These are phyloP conservation scores for Suillus clintonianus DNA, from an alignment of 768 basidiomycete genomes.

Conservation along the genomic window DNA sequence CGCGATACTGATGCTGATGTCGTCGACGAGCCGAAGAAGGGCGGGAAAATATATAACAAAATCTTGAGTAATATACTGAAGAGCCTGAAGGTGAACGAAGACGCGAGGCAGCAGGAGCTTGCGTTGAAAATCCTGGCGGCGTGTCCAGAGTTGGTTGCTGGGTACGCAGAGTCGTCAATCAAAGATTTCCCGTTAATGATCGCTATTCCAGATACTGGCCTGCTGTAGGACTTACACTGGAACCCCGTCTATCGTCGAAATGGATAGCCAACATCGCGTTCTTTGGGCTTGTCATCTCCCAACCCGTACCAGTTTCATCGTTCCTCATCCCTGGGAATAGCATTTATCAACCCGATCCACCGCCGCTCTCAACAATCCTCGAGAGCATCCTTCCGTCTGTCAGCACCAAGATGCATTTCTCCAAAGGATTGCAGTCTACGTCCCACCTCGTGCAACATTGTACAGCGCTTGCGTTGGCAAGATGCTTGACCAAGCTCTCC, in stretches of 20 bases:
- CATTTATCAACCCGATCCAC: conserved; percentile 71
- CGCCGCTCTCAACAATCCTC: conserved; percentile 67
- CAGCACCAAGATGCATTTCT: conserved; percentile 69
- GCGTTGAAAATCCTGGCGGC: conserved; percentile 76
- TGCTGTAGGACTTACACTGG: conserved; percentile 66
- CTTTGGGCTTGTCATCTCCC: conserved; percentile 74
- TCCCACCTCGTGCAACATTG: conserved; percentile 84
- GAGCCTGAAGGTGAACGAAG: conserved; percentile 84
- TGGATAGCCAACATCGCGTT: conserved; percentile 92
- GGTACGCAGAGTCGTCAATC: conserved; percentile 44
- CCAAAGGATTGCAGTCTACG: conserved; percentile 76
- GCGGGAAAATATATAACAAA: conserved; percentile 73
- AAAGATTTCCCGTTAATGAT: conserved; percentile 11
- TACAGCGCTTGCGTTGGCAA: conserved; percentile 74
- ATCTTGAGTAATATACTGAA: conserved; percentile 78
- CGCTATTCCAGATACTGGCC: conserved; percentile 65
- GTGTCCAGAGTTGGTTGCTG: conserved; percentile 84
- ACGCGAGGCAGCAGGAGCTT: conserved; percentile 81
- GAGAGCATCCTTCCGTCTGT: conserved; percentile 79
- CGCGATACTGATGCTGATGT: conserved; percentile 52
- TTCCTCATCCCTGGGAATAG: conserved; percentile 55
- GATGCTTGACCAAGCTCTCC: conserved; percentile 73
- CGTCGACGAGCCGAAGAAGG: conserved; percentile 39
- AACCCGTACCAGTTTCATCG: conserved; percentile 64
- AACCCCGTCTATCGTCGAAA: conserved; percentile 83